phyloP scores from a whole-genome alignment of 2,329 filamentous ascomycete species.

The Aureobasidium leucospermi region DNA sequence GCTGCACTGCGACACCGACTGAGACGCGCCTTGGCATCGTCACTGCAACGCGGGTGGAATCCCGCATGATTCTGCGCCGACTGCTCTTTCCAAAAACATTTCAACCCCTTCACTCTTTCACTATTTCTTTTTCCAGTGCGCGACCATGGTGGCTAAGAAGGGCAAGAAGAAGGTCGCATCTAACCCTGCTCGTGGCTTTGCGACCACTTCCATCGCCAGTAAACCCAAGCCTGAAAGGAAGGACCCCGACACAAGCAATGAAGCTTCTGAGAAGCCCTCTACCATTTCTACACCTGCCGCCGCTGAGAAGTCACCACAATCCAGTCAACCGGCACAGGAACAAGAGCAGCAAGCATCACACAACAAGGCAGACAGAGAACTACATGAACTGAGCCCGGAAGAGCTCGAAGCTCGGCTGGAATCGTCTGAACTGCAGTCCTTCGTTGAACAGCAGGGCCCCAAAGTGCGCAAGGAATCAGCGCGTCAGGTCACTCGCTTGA shows the following conservation, averaged over 20 bases:
- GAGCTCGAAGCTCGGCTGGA: constrained; percentile 86
- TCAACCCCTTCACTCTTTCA: not conserved
- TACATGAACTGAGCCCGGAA: constrained; percentile 64
- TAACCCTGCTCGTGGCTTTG: constrained; percentile 87
- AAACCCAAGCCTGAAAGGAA: constrained; percentile 50
- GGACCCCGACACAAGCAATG: constrained; percentile 21
- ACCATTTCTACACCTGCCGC: constrained; percentile 14
- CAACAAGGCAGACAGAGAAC: constrained; percentile 19
- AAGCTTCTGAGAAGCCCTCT: constrained; percentile 24
- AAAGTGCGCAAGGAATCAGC: constrained; percentile 74
- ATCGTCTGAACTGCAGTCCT: constrained; percentile 77
- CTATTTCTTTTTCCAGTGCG: not conserved
- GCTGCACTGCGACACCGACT: constrained; percentile 1
- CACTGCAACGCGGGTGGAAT: not conserved
- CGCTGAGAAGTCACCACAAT: not conserved
- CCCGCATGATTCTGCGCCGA: not conserved
- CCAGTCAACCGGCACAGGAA: not conserved
- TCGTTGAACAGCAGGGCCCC: constrained; percentile 75
- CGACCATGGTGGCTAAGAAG: constrained; percentile 38
- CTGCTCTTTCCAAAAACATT: constrained; percentile 2
- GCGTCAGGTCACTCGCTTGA: constrained; percentile 68
- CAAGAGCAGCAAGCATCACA: not conserved
- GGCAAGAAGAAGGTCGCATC: constrained; percentile 88
- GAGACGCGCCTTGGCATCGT: not conserved
- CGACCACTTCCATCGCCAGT: constrained; percentile 80